phyloP scores from a whole-genome alignment of 225 moss, liverwort and hornwort genomes.

The Marchantia paleacea region DNA sequence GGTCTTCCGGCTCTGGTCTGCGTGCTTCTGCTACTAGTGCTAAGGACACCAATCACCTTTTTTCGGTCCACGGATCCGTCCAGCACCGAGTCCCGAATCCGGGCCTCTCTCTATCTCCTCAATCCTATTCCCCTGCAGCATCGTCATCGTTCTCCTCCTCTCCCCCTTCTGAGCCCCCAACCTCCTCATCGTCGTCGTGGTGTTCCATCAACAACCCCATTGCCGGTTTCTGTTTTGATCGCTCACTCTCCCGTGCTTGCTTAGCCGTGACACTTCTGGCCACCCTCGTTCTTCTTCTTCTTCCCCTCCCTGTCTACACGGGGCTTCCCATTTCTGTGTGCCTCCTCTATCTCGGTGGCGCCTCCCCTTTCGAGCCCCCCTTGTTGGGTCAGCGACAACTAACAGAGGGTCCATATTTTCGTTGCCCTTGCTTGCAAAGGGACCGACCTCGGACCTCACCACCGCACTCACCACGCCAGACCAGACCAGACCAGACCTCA shows the following conservation, averaged over 20 bases:
- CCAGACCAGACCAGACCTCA: neutral
- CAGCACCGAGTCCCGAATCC: too few species aligned
- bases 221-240: neutral
- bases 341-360: neutral
- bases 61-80: too few species aligned
- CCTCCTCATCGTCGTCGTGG: too few species aligned
- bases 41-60: too few species aligned
- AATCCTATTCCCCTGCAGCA: too few species aligned
- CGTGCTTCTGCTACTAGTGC: neutral
- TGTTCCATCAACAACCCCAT: neutral
- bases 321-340: too few species aligned
- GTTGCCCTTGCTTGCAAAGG: neutral
- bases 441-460: too few species aligned
- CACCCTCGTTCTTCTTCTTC: neutral
- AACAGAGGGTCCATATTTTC: neutral
- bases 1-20: neutral
- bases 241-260: neutral
- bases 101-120: too few species aligned
- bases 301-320: neutral
- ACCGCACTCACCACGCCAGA: too few species aligned
- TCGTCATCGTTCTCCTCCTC: neutral
- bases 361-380: too few species aligned
- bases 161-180: neutral
- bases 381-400: slow-evolving; percentile 9
- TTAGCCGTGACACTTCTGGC: neutral